Evolutionary conservation across 129 eudicot genomes (phyloP), one percentile per base, ranked within the genome.

Genomic region (Ambrosia trifida): DNA sequence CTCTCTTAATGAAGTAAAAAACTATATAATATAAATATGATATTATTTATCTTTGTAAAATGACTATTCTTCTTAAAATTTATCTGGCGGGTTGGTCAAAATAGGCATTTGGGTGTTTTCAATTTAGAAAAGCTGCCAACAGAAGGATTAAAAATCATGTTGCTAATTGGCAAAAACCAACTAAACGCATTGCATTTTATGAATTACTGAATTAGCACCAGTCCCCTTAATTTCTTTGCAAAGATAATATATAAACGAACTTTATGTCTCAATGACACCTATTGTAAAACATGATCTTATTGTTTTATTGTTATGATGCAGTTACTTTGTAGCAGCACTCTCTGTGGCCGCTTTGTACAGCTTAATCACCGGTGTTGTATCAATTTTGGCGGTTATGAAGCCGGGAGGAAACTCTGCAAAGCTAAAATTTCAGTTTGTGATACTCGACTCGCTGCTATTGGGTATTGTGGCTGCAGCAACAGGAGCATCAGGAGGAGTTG

Each of bases 381-480:
- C 85, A 18, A 17, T 83, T n/a, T 75, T 64, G 19, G 74, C 81
- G 47, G 68, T 83, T 51, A 16, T 35, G 60, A 92, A 89, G 83
- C 84, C 83, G 0, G 61, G 68, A 53, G 70, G 79, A 53, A 46
- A 43, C 79, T 71, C 72, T 1, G 33, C 83, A 40, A 87, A 81
- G 61, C 40, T 73, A n/a, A 43, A 76, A 14, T 75, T 78, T 20
- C 85, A 85, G 20, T 69, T 92, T 11, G 65, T 84, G 35, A 72
- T 92, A 0, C 57, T 81, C 8, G 96, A 92, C 56, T 83, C 85
- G 83, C 38, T 91, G 76, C 51, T 88, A 72, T 65, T 91, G 73
- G 97, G 97, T 44, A 86, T 91, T 3, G 73, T 86, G 64, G 90
- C 96, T 11, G 66, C 97, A 13, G 94, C 96, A 62, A 82, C 85